Evolutionary conservation across 371 early-diverging fungal genomes (phyloP).

Genomic region (Chytridiales sp.): DNA sequence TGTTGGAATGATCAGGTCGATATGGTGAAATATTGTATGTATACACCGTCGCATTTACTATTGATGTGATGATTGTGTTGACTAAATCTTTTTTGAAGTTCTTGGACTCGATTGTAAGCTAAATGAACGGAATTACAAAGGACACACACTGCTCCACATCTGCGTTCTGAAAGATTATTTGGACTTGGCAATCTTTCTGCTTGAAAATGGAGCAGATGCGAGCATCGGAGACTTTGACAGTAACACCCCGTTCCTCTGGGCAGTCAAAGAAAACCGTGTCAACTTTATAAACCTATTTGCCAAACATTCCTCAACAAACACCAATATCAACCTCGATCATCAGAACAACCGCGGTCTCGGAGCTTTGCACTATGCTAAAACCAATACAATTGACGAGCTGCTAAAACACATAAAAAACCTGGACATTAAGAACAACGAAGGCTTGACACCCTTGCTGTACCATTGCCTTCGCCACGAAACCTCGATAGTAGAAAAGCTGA

Average conservation of each 20-base stretch:
- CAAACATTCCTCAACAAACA: no score
- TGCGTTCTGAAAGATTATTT: background rate
- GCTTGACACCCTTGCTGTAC: slow-evolving; percentile 28
- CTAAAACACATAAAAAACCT: background rate
- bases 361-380: background rate
- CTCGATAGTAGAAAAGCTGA: background rate
- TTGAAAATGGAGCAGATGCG: background rate
- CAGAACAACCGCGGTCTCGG: slow-evolving; percentile 1
- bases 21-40: slow-evolving; percentile 12
- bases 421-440: slow-evolving; percentile 10
- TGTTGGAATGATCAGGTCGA: background rate
- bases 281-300: background rate
- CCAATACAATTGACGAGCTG: background rate
- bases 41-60: background rate
- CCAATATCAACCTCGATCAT: background rate
- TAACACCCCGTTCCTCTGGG: slow-evolving; percentile 21
- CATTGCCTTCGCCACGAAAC: slow-evolving; percentile 15
- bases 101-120: background rate
- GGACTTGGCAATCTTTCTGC: background rate
- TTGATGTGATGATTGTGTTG: no score
- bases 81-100: no score
- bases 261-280: background rate
- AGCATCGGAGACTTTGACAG: slow-evolving; percentile 4
- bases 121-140: slow-evolving; percentile 15
- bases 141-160: slow-evolving; percentile 20